Evolutionary conservation across 2,329 filamentous ascomycete genomes (phyloP), one percentile per base, ranked within the genome.

Genomic region (Colletotrichum limetticola): DNA sequence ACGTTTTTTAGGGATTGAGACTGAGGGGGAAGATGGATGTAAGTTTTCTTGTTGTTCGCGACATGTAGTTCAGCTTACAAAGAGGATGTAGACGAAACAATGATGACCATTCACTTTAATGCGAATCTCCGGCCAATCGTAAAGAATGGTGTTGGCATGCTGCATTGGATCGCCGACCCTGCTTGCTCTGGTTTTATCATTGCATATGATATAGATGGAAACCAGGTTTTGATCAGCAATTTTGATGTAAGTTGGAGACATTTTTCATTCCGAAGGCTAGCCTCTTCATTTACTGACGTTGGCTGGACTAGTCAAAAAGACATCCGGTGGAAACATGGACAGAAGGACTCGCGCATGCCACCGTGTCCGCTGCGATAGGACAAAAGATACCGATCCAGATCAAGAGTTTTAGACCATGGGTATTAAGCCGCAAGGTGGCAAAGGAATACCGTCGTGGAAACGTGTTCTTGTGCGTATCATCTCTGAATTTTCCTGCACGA

Each of bases 31-130:
- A 71, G 82, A 84, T 60, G 81, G 82, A 32, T 84, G 83, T 82
- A 74, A 77, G 80, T 76, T 1, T 26, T 19, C 4, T 1, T 8
- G 4, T 8, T 5, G 9, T 11, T 19, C 19, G 14, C 16, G 16
- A 19, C 26, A 2, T 37, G 35, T 14, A n/a, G 5, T 30, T 7
- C 14, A 26, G 53, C 62, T 49, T 12, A 52, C 55, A 78, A 65
- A 75, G 72, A 69, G 35, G 3, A n/a, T 24, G 5, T 8, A 83
- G 82, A 83, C 49, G 83, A 85, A 67, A 85, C 83, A 0, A 85
- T 85, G 84, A 85, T 86, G 84, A 85, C 84, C 0, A 85, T 86
- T 16, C 83, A 86, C 55, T 82, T 86, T 74, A 84, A 84, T 53
- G 82, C 83, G 0, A 78, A 86, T 57, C 76, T 85, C 2, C 78